These are phyloP conservation scores for Ophiosphaerella korrae DNA, from an alignment of 2,329 filamentous ascomycete species.

Conservation along the genomic window DNA sequence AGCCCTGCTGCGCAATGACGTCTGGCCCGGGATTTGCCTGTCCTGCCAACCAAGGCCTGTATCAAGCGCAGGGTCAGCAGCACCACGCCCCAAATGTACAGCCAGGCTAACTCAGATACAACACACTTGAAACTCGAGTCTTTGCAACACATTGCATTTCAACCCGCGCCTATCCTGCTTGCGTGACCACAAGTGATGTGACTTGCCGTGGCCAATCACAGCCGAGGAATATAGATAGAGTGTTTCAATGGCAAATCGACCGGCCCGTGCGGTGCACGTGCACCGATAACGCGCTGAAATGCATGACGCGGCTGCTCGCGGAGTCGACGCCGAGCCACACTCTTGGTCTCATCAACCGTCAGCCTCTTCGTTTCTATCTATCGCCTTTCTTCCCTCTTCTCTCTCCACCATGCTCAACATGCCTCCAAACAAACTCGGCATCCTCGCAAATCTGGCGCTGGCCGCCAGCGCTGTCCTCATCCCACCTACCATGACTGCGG, in stretches of 20 bases:
- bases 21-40: not conserved
- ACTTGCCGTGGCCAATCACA: too few species aligned
- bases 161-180: too few species aligned
- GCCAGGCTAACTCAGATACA: too few species aligned
- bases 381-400: constrained; percentile 17
- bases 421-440: constrained; percentile 38
- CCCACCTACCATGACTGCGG: constrained; percentile 36
- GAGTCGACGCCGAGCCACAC: constrained; percentile 6
- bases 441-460: constrained; percentile 44
- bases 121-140: not conserved
- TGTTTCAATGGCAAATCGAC: constrained; percentile 16
- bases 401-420: constrained; percentile 26
- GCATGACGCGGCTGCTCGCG: constrained; percentile 18
- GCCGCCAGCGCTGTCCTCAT: constrained; percentile 44
- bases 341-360: constrained; percentile 13
- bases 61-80: too few species aligned
- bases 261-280: constrained; percentile 12
- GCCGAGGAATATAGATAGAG: not conserved
- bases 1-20: constrained; percentile 7
- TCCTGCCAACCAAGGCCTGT: not conserved
- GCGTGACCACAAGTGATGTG: not conserved
- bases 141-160: not conserved
- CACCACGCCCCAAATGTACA: too few species aligned
- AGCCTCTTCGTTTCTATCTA: constrained; percentile 12
- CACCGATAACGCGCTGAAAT: not conserved